Percentiles rank a stretch among this genome's conserved stretches.
Conservation (phyloP, 805 yeast genomes). For the Priceomyces haplophilus region DNA sequence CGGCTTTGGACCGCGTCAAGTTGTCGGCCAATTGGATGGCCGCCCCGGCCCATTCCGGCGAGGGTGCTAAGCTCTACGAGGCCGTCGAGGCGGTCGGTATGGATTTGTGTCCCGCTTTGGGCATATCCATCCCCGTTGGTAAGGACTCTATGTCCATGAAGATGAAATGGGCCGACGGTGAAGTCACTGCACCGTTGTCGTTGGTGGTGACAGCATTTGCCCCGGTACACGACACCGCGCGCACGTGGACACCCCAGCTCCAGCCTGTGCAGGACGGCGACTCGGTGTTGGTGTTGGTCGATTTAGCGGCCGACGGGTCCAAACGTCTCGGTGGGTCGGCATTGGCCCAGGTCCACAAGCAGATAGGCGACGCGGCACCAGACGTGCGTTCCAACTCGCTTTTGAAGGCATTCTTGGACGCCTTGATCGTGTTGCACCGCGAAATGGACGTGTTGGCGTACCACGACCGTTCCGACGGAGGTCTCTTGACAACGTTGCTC, state of each 20-base stretch:
- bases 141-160: conserved; percentile 99
- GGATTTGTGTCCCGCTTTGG: conserved; percentile 91
- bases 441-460: conserved; percentile 70
- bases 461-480: conserved; percentile 97
- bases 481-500: conserved; percentile 74
- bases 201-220: conserved; percentile 88
- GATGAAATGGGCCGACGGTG: conserved; percentile 93
- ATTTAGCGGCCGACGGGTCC: conserved; percentile 55
- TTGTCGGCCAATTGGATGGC: conserved; percentile 99
- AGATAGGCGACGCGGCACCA: conserved; percentile 81
- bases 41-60: conserved; percentile 91
- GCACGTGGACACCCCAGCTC: conserved; percentile 93
- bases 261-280: conserved; percentile 48
- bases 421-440: conserved; percentile 72
- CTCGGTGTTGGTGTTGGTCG: conserved; percentile 73
- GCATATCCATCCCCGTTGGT: conserved; percentile 93
- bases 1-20: conserved; percentile 69
- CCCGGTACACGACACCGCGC: conserved; percentile 77
- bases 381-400: conserved; percentile 66
- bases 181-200: conserved; percentile 94
- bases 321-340: conserved; percentile 88
- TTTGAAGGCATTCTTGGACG: conserved; percentile 66
- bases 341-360: conserved; percentile 86
- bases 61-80: conserved; percentile 90
- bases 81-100: conserved; percentile 96